phyloP scores from a whole-genome alignment of 2,329 filamentous ascomycete species.

The Helotiales sp. region DNA sequence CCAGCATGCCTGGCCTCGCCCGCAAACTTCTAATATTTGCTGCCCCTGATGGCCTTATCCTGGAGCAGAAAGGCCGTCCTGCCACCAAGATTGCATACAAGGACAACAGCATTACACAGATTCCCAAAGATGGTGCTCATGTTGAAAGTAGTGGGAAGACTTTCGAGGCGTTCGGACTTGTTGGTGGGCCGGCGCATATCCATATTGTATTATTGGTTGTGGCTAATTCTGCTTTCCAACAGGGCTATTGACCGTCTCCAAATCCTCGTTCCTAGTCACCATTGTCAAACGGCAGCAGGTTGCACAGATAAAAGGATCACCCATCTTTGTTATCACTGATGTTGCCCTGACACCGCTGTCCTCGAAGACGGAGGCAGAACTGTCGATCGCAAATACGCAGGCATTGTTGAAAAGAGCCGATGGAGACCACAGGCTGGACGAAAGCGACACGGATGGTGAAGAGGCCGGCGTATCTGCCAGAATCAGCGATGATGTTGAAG shows the following conservation, averaged over 20 bases:
- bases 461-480: slow-evolving; percentile 45
- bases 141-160: slow-evolving; percentile 28
- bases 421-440: slow-evolving; percentile 36
- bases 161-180: slow-evolving; percentile 45
- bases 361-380: slow-evolving; percentile 74
- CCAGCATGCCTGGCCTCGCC: slow-evolving; percentile 43
- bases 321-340: slow-evolving; percentile 86
- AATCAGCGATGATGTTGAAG: slow-evolving; percentile 52
- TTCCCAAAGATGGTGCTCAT: slow-evolving; percentile 27
- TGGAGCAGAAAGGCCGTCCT: slow-evolving; percentile 41
- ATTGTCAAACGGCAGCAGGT: slow-evolving; percentile 88
- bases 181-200: slow-evolving; percentile 37
- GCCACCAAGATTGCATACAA: slow-evolving; percentile 42
- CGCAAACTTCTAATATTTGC: slow-evolving; percentile 45
- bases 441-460: slow-evolving; percentile 54
- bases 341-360: slow-evolving; percentile 88
- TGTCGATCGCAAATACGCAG: slow-evolving; percentile 69
- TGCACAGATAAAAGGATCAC: slow-evolving; percentile 80
- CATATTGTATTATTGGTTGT: slow-evolving; percentile 16
- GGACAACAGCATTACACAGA: slow-evolving; percentile 38
- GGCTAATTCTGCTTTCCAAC: slow-evolving; percentile 1
- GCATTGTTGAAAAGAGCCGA: slow-evolving; percentile 49
- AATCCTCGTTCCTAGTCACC: slow-evolving; percentile 81
- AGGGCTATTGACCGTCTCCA: slow-evolving; percentile 87
- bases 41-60: slow-evolving; percentile 42